phyloP scores from a whole-genome alignment of 352 stramenopile species.

The Pythium dissimile region DNA sequence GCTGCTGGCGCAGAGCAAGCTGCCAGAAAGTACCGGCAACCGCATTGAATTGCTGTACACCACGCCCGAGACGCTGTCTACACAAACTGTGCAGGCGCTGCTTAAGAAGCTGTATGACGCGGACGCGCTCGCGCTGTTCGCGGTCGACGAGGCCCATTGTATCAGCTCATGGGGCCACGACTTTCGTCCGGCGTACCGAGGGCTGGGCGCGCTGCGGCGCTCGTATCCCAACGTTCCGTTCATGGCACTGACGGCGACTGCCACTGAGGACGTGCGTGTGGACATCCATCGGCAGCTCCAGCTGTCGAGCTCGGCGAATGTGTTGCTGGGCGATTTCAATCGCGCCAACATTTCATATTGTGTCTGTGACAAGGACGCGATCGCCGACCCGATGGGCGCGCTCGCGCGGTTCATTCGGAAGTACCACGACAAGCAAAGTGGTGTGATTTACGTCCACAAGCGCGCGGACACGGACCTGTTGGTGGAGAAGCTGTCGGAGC shows the following conservation, averaged over 20 bases:
- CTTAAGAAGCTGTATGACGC: constrained; percentile 27
- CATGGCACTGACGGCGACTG: constrained; percentile 90
- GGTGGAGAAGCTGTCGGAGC: constrained; percentile 27
- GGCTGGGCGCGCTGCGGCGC: constrained; percentile 36
- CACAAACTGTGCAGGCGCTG: constrained; percentile 42
- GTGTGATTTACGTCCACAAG: constrained; percentile 57
- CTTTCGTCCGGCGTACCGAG: constrained; percentile 77
- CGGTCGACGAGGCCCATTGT: constrained; percentile 91
- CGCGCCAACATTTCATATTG: constrained; percentile 56
- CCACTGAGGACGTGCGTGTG: constrained; percentile 53
- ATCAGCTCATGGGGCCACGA: constrained; percentile 89
- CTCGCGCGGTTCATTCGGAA: constrained; percentile 41
- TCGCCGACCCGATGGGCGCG: constrained; percentile 38
- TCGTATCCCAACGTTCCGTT: constrained; percentile 40
- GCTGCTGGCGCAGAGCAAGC: constrained; percentile 23
- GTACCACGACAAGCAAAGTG: constrained; percentile 28
- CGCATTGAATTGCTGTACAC: constrained; percentile 79
- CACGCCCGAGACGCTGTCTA: constrained; percentile 81
- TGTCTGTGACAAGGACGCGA: constrained; percentile 43
- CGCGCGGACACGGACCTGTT: constrained; percentile 49
- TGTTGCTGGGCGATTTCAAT: constrained; percentile 56
- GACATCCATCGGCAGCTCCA: constrained; percentile 53
- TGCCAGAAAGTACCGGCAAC: not conserved
- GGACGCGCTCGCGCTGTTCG: constrained; percentile 47
- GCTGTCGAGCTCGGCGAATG: constrained; percentile 29